Evolutionary conservation across 306 rosid species (phyloP), one percentile per base, ranked within the genome.

Genomic region (Phaseolus lunatus): DNA sequence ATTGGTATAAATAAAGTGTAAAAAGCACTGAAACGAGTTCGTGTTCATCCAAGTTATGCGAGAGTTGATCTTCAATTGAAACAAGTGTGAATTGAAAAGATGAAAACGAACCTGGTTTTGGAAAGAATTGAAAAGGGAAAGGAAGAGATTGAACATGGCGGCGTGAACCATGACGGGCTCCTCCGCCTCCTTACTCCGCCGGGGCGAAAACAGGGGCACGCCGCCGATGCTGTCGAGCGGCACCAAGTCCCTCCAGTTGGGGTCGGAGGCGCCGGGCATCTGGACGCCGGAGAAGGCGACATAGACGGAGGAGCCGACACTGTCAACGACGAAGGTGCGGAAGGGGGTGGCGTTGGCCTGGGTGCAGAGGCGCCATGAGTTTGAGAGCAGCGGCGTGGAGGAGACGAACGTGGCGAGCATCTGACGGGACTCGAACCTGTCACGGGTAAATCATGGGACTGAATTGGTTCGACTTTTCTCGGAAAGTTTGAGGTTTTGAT

Each of bases 391-490:
- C 3, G 91, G 97, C 33, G 92, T 94, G 2, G 96, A 90, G 2
- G 85, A 82, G 81, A 94, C 16, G 27, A 92, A 83, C 5, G 86
- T 84, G 0, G 97, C 93, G 39, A 89, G 70, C 89, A 83, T 83
- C 90, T 92, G 96, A 71, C 95, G 85, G 29, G 84, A 84, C 86
- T 94, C 97, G 78, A 94, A 92, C 84, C 96, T 90, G 77, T 7
- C 0, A 26, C 11, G 13, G 45, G 14, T 31, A 10, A 64, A 64
- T 64, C 13, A 63, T 29, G 0, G 23, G 1, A 8, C 14, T 35
- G 0, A 63, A 63, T 63, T 63, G 48, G 3, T 63, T 63, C 7
- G 78, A 68, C 1, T 10, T 50, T 76, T 76, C 73, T 29, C 70
- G 15, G 31, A 67, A 23, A 57, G 39, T 59, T 37, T 3, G 20